A percentile compares a stretch with the other conserved stretches of the same genome.
Conservation (phyloP, 257 asterid genomes). For the Asclepias syriaca region DNA sequence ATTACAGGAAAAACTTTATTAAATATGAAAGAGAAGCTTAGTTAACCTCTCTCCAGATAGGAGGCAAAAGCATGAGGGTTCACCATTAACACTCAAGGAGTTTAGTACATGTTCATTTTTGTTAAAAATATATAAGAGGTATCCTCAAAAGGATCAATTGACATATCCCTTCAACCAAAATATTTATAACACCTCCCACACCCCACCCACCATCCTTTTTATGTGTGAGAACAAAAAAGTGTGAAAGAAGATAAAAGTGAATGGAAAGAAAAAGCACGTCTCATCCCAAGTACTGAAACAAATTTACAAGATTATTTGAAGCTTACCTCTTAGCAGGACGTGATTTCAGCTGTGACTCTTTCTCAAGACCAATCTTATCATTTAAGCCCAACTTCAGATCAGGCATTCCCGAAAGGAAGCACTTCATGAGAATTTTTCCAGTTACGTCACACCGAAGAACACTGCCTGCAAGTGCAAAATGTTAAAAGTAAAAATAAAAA, state of each 20-base stretch:
- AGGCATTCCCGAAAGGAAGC: conserved; percentile 99
- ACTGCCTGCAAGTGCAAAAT: conserved; percentile 55
- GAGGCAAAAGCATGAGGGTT: not conserved
- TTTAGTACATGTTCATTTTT: not conserved
- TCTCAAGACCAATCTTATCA: conserved; percentile 98
- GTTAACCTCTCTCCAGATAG: not conserved
- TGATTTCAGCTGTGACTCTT: conserved; percentile 93
- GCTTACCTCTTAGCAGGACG: conserved; percentile 93
- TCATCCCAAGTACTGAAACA: not conserved
- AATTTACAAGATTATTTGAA: conserved; percentile 4
- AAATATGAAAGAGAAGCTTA: not conserved
- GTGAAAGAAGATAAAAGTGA: not conserved
- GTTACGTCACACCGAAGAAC: conserved; percentile 97
- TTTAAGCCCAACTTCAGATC: conserved; percentile 96
- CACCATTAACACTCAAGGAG: not conserved
- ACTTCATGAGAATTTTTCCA: conserved; percentile 95
- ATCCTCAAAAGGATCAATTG: not conserved
- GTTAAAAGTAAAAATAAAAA: conserved; percentile 1
- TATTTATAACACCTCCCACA: not conserved
- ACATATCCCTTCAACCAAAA: not conserved
- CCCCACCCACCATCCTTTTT: not conserved
- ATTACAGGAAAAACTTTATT: not conserved
- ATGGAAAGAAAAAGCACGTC: not conserved
- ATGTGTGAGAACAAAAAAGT: not conserved
- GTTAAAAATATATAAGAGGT: not conserved